Evolutionary conservation across 2,329 filamentous ascomycete species (phyloP).

Genomic region (Trichoderma sp.): DNA sequence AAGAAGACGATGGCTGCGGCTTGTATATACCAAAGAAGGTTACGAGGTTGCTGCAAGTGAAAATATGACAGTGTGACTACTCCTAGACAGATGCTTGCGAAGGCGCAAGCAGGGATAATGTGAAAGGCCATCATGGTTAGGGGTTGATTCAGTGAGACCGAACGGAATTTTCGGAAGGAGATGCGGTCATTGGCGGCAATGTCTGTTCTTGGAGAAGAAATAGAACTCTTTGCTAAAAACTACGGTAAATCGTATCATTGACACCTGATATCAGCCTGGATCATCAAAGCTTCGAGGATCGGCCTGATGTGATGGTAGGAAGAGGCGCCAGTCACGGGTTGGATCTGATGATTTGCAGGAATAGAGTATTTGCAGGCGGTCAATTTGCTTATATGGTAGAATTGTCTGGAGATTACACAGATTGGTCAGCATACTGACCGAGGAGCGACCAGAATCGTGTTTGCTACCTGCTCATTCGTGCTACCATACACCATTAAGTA

Average conservation of each 20-base stretch:
- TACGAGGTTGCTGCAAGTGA: constrained; percentile 10
- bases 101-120: constrained; percentile 3
- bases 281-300: neutral
- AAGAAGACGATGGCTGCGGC: neutral
- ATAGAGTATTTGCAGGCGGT: neutral
- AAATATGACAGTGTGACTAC: neutral
- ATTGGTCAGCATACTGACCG: neutral
- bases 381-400: neutral
- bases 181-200: neutral
- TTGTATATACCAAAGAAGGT: neutral
- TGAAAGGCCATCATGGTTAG: neutral
- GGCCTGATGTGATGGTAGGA: too few relatives aligned
- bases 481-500: neutral
- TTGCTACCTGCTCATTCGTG: neutral
- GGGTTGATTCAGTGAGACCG: neutral
- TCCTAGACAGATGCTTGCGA: neutral
- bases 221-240: neutral
- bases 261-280: neutral
- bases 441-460: neutral
- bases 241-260: neutral
- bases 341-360: neutral
- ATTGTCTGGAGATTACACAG: neutral
- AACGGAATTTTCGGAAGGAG: neutral
- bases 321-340: neutral
- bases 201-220: neutral